phyloP scores from a whole-genome alignment of 2,329 filamentous ascomycete species.

The Emergomyces africanus region DNA sequence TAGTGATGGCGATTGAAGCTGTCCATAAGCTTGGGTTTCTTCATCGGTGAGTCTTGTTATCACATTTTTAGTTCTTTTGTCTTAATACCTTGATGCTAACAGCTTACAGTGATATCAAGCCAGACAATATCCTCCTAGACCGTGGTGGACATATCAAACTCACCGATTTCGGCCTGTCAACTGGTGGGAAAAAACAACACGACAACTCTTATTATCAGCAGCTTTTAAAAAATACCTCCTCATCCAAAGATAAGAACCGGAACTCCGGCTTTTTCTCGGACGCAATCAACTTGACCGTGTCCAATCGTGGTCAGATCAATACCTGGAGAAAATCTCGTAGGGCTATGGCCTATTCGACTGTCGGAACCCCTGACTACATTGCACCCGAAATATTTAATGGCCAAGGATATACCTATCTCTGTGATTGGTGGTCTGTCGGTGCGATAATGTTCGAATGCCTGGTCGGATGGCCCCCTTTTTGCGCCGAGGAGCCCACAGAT shows the following conservation, averaged over 20 bases:
- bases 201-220: conserved; percentile 98
- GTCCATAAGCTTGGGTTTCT: conserved; percentile 98
- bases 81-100: not conserved
- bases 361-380: conserved; percentile 97
- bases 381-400: conserved; percentile 97
- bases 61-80: not conserved
- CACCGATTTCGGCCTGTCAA: conserved; percentile 95
- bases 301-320: conserved; percentile 95
- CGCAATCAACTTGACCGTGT: conserved; percentile 95
- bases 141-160: conserved; percentile 94
- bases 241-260: conserved; percentile 58
- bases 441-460: conserved; percentile 99
- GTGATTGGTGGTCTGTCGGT: conserved; percentile 98
- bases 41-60: conserved; percentile 59
- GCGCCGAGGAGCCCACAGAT: conserved; percentile 91
- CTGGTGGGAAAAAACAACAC: conserved; percentile 94
- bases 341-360: conserved; percentile 94
- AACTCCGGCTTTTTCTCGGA: conserved; percentile 85
- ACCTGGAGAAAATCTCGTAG: conserved; percentile 95
- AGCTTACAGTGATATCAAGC: conserved; percentile 77
- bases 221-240: conserved; percentile 68
- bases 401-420: conserved; percentile 90
- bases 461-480: conserved; percentile 98
- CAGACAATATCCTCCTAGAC: conserved; percentile 94
- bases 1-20: conserved; percentile 94